Base-by-base conservation (phyloP, 2,329 filamentous ascomycete species). In the Aspergillus versicolor region DNA sequence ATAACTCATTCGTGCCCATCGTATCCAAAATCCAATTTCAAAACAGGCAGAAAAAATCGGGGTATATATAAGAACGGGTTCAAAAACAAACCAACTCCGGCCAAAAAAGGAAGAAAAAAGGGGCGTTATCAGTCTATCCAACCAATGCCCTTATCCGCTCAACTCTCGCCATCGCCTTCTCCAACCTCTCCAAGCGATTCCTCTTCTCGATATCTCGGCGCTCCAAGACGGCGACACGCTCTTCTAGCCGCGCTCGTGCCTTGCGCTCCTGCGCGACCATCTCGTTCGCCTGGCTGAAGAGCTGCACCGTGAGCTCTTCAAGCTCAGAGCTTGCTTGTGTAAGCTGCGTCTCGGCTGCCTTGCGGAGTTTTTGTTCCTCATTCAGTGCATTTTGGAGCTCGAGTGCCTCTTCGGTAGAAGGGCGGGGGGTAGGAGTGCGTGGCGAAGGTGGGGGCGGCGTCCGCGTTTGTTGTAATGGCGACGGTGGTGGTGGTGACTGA, bases 241-340 rank as follows among this genome's bases (percentile, higher is more conserved):
- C 77, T 55, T 81, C 78, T 48, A 81, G 65, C 58, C 76, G 83
- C 15, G 80, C 82, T 54, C 84, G 75, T 40, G 83, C 83, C 67
- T 80, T 82, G 24, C 85, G 77, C 73, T 88, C 85, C 53, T 79
- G 74, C 3, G 84, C 84, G 8, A 88, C 85, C 84, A 88, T 87
- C 70, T 87, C 84, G 58, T 87, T 87, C 32, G 85, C 85, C 66
- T 87, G 82, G 52, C 82, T 81, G 68, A 88, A 88, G 8, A 88
- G 69, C 56, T 81, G 79, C 32, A 80, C 81, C 12, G 81, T 85
- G 58, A 88, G 70, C 53, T 88, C 85, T 63, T 87, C 85, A 30
- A 88, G 77, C 69, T 88, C 85, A 1, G 72, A 76, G 59, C 80
- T 82, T 15, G 84, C 79, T 50, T 81, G 79, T 37, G 78, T 77